Percentiles rank a stretch among this genome's conserved stretches.
These are phyloP conservation scores for Fusarium beomiforme DNA, from an alignment of 2,329 filamentous ascomycete species.

Conservation along the genomic window DNA sequence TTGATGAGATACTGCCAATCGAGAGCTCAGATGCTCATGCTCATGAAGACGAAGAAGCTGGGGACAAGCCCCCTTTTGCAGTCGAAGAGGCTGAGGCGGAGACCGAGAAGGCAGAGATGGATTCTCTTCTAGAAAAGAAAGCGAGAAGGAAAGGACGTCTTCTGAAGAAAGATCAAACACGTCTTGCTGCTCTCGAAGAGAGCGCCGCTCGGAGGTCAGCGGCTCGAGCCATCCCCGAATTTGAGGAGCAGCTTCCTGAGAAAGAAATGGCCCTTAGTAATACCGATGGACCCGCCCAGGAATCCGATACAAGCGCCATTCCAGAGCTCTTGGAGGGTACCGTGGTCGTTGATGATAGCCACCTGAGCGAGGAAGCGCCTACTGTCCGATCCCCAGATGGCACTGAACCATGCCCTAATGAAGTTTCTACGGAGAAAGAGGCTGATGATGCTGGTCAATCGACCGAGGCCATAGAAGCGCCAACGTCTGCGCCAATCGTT, in stretches of 20 bases:
- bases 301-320: background rate
- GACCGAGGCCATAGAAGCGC: background rate
- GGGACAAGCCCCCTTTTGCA: constrained; percentile 36
- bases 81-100: constrained; percentile 36
- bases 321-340: background rate
- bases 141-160: constrained; percentile 34
- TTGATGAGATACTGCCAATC: constrained; percentile 37
- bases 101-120: constrained; percentile 47
- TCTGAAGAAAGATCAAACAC: constrained; percentile 34
- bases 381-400: background rate
- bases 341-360: background rate
- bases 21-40: constrained; percentile 41
- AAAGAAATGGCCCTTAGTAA: constrained; percentile 13
- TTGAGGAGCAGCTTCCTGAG: constrained; percentile 28
- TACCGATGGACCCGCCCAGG: background rate
- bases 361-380: background rate
- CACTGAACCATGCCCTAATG: background rate
- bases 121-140: constrained; percentile 55
- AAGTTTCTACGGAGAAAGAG: background rate
- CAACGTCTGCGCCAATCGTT: background rate
- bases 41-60: constrained; percentile 20
- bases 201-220: constrained; percentile 38
- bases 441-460: background rate
- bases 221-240: constrained; percentile 43
- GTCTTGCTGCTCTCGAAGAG: constrained; percentile 30